Evolutionary conservation across 495 filamentous ascomycete genomes (phyloP).

Genomic region (Trichoderma reesei): DNA sequence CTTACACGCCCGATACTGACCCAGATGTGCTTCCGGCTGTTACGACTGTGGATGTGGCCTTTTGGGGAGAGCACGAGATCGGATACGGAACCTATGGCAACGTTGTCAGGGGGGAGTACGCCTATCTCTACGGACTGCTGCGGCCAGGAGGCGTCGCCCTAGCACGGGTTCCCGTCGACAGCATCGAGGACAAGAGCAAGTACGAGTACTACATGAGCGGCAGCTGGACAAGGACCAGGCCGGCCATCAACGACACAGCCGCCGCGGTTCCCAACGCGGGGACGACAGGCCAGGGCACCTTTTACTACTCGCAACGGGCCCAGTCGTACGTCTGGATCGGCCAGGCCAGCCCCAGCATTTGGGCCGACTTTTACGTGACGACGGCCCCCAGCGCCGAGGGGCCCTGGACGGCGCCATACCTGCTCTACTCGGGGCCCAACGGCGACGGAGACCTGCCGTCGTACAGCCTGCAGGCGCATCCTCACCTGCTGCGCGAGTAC

Average conservation of each 20-base stretch:
- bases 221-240: conserved; percentile 18
- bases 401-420: conserved; percentile 20
- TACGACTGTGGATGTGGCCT: conserved; percentile 16
- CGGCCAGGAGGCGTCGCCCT: conserved; percentile 16
- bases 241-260: conserved; percentile 14
- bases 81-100: conserved; percentile 24
- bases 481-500: conserved; percentile 14
- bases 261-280: conserved; percentile 19
- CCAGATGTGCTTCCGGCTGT: conserved; percentile 16
- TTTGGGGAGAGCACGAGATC: conserved; percentile 21
- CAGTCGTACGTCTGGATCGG: conserved; percentile 27
- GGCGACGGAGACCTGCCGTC: conserved; percentile 14
- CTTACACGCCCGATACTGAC: conserved; percentile 15
- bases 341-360: conserved; percentile 16
- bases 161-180: conserved; percentile 19
- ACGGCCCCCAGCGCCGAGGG: conserved; percentile 22
- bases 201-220: conserved; percentile 22
- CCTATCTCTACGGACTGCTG: conserved; percentile 23
- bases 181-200: conserved; percentile 17
- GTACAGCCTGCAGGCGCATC: conserved; percentile 23
- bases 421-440: conserved; percentile 20
- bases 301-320: conserved; percentile 21
- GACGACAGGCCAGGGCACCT: conserved; percentile 25
- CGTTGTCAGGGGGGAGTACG: conserved; percentile 18
- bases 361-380: conserved; percentile 26